Evolutionary conservation across 495 filamentous ascomycete species (phyloP), one percentile per base, ranked within the genome.

Genomic region (Aspergillus funiculosus): DNA sequence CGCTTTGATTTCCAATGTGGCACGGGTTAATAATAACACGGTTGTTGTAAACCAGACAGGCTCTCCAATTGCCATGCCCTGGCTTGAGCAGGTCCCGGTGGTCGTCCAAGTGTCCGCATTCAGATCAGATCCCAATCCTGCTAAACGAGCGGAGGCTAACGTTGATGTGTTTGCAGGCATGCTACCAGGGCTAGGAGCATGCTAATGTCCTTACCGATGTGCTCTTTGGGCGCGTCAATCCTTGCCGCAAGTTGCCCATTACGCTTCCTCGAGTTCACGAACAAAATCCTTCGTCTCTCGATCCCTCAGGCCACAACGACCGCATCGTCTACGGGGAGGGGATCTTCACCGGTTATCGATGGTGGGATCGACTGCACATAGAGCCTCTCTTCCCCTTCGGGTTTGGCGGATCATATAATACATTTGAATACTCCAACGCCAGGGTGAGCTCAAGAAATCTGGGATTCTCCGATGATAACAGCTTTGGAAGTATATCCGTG

Each of bases 361-460:
- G 84, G 62, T 90, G 85, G 63, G 85, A 89, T 58, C 69, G 72
- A 6, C 57, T 73, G 5, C 64, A 70, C 11, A 67, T 81, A 37
- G 57, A 67, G 6, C 79, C 83, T 3, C 68, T 83, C 0, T 87
- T 87, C 61, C 71, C 80, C 29, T 87, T 89, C 51, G 85, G 85
- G 22, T 80, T 85, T 54, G 85, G 85, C 15, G 73, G 88, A 8
- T 83, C 79, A 0, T 89, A 88, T 57, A 84, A 81, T 1, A 75
- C 66, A 5, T 89, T 89, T 55, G 69, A 62, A 72, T 42, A 42
- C 21, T 42, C 39, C 3, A 30, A 27, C 17, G 25, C n/a, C 2
- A 20, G 25, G 5, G 14, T 42, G 11, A 29, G 25, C 8, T 19
- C 24, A 6, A 30, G 7, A 5, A 21, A 1, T 5, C 8, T 28